Conservation (phyloP, 1,284 basidiomycete genomes). For the Sanghuangporus sanghuang region DNA sequence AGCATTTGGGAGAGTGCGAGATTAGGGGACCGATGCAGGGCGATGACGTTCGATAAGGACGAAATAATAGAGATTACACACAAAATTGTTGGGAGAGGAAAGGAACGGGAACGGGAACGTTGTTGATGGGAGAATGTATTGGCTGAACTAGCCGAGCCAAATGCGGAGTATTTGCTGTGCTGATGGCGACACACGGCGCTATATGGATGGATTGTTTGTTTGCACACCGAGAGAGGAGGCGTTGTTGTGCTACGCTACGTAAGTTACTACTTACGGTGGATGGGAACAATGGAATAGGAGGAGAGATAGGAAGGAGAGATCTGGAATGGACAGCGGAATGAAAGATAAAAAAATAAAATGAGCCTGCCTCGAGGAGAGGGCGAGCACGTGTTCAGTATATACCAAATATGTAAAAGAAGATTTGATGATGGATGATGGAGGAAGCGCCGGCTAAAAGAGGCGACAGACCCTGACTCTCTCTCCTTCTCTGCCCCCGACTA, state of each 20-base stretch:
- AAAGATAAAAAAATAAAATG: neutral
- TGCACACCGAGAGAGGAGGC: neutral
- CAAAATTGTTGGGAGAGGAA: neutral
- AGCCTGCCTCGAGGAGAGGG: neutral
- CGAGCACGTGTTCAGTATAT: neutral
- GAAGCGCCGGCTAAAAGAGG: slow-evolving; percentile 1
- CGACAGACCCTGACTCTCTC: neutral
- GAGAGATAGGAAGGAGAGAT: neutral
- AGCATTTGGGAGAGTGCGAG: neutral
- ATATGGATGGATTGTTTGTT: neutral
- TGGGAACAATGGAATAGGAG: neutral
- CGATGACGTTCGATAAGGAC: neutral
- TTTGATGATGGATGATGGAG: neutral
- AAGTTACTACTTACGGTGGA: neutral
- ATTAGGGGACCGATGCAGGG: neutral
- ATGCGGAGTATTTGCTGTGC: neutral
- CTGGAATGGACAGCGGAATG: neutral
- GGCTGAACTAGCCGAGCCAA: neutral
- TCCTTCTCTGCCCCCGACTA: neutral
- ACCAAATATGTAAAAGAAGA: neutral
- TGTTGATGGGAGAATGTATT: neutral
- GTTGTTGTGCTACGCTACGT: no score
- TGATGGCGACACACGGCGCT: neutral
- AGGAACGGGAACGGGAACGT: neutral
- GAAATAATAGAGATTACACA: neutral